Base-by-base conservation (phyloP, 2,329 filamentous ascomycete species). In the Aspergillus sp. region DNA sequence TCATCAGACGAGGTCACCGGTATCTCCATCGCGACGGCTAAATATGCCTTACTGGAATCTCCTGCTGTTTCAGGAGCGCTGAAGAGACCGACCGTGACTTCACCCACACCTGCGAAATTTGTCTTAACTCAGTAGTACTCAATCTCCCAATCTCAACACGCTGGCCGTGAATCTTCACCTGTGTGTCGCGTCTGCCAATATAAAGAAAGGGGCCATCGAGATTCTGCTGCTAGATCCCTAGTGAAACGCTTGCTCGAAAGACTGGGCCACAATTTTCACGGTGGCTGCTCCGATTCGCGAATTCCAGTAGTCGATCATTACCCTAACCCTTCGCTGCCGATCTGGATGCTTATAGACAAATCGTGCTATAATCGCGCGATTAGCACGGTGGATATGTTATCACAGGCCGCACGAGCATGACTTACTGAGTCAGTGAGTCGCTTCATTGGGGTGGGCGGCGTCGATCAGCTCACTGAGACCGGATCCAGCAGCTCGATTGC, bases 121-220 rank as follows among this genome's bases (percentile, higher is more conserved):
- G 35, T 35, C 31, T 54, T 56, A 21, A 51, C 43, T 52, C 47
- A 54, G 27, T 48, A 27, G 21, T 21, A 21, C 24, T 59, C 60
- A 19, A 56, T 54, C 41, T 59, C 61, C 56, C 56, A 7, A 61
- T 52, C 69, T 96, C 91, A 27, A 96, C 86, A 48, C 91, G 81
- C 64, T 93, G 89, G 0, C 91, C 91, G 39, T 90, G 83, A 11
- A 96, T 81, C 70, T 96, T 96, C 35, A 63, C 59, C 37, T 66
- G 64, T 2, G 47, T 56, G n/a, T 66, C 64, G 17, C 53, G 51
- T 37, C 91, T 83, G 8, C 90, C 90, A 7, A 86, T 73, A 40
- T 93, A 90, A 2, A 90, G 73, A 4, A 96, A 78, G 0, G 86
- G 88, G 0, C 89, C 88, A 66, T 95, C 89, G 0, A 85, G 79